Evolutionary conservation across 805 yeast genomes (phyloP).

Genomic region (Yarrowia sp.): DNA sequence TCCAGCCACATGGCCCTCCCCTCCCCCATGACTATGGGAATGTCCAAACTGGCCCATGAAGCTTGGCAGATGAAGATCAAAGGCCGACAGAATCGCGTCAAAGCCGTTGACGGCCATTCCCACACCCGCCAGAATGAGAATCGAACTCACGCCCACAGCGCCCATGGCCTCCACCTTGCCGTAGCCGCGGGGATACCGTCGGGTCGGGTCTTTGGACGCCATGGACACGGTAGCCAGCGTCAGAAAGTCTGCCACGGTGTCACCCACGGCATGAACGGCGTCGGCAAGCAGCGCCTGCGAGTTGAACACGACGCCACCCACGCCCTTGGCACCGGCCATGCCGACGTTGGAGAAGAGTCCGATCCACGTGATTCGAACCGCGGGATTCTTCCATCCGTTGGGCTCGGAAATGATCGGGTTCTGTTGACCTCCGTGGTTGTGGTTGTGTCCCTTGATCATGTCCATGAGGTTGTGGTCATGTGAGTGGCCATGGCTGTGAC

Average conservation of each 20-base stretch:
- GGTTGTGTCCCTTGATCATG: constrained; percentile 42
- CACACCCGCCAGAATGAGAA: constrained; percentile 84
- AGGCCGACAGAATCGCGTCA: constrained; percentile 67
- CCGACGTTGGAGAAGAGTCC: constrained; percentile 84
- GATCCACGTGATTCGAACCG: constrained; percentile 90
- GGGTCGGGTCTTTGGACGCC: constrained; percentile 65
- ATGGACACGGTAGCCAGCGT: constrained; percentile 88
- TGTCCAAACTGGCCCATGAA: constrained; percentile 65
- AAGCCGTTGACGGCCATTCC: constrained; percentile 90
- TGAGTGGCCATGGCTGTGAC: background rate
- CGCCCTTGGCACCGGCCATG: constrained; percentile 84
- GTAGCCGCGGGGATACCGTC: constrained; percentile 79
- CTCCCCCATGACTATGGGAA: constrained; percentile 50
- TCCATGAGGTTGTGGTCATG: constrained; percentile 40
- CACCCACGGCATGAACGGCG: constrained; percentile 91
- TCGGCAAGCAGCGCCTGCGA: constrained; percentile 95
- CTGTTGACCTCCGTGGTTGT: constrained; percentile 43
- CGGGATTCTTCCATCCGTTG: constrained; percentile 68
- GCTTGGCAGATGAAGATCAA: constrained; percentile 39
- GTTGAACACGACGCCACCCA: constrained; percentile 91
- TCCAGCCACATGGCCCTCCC: background rate
- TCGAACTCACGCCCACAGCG: constrained; percentile 83
- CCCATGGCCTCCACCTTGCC: constrained; percentile 95
- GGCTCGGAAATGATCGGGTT: constrained; percentile 43
- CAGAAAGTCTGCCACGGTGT: constrained; percentile 85